Conservation (phyloP, 2,329 filamentous ascomycete species). For the Myriosclerotinia scirpicola region DNA sequence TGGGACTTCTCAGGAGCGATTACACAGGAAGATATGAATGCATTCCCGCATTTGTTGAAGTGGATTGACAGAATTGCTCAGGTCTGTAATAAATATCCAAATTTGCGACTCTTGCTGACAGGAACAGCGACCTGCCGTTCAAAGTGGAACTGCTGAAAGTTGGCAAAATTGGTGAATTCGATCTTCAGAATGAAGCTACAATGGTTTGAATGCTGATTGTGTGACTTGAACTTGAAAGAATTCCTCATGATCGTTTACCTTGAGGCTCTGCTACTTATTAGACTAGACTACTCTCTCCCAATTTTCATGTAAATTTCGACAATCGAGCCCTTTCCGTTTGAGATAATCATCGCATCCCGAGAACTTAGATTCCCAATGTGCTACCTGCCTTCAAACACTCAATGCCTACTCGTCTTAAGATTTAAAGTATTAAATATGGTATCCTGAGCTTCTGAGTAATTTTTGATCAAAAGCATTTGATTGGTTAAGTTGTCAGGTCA, state of each 20-base stretch:
- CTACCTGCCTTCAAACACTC: neutral
- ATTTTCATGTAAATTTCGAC: neutral
- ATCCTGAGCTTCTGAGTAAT: neutral
- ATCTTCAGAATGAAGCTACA: neutral
- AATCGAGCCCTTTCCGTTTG: neutral
- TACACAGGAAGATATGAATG: constrained; percentile 49
- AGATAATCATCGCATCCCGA: too few species aligned
- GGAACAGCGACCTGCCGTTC: constrained; percentile 27
- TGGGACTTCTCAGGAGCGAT: constrained; percentile 47
- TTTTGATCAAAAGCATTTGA: neutral
- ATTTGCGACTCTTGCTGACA: constrained; percentile 6
- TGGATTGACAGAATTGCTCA: constrained; percentile 54
- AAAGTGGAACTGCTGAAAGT: constrained; percentile 37
- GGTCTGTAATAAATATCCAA: constrained; percentile 12
- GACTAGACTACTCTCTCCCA: too few species aligned
- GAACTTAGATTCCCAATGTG: too few species aligned
- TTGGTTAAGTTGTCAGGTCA: neutral
- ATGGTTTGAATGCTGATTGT: too few species aligned
- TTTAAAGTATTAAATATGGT: neutral
- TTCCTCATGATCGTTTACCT: too few species aligned
- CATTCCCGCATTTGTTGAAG: constrained; percentile 52
- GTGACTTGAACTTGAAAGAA: too few species aligned
- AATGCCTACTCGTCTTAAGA: neutral
- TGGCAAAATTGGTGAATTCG: constrained; percentile 18
- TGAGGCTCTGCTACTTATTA: too few species aligned